phyloP scores from a whole-genome alignment of 192 early-diverging fungal genomes.

The Entomortierella beljakovae region DNA sequence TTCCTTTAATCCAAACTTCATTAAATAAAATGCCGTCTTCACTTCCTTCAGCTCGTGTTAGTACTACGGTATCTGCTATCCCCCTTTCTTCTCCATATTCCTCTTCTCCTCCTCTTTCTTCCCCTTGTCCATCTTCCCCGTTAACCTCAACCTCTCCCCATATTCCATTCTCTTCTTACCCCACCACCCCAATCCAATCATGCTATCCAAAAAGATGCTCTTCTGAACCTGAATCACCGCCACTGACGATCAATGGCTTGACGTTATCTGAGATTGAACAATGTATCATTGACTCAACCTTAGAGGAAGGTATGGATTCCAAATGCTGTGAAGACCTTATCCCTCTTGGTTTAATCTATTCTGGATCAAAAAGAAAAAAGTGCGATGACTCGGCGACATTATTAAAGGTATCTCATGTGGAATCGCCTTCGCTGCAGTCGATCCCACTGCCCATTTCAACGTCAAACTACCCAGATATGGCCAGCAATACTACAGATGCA shows the following conservation, averaged over 20 bases:
- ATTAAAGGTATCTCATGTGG: not conserved
- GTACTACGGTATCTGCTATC: not conserved
- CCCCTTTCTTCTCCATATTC: not conserved
- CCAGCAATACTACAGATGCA: no score
- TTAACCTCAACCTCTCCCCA: not conserved
- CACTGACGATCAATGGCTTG: not conserved
- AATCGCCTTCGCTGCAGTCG: not conserved
- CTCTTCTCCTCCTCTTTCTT: not conserved
- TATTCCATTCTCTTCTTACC: not conserved
- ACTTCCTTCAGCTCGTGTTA: not conserved
- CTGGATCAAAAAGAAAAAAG: not conserved
- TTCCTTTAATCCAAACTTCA: no score
- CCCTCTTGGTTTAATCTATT: slow-evolving; percentile 2
- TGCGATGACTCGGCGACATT: not conserved
- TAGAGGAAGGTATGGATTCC: slow-evolving; percentile 10
- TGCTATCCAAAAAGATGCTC: not conserved
- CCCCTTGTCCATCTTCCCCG: not conserved
- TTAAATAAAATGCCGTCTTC: not conserved
- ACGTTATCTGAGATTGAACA: slow-evolving; percentile 9
- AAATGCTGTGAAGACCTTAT: slow-evolving; percentile 22
- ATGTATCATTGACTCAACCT: slow-evolving; percentile 10
- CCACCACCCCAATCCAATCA: not conserved
- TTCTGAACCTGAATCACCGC: not conserved
- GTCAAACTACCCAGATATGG: not conserved
- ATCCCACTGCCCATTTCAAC: not conserved